Base-by-base conservation (phyloP, 83 land plant species). In the Diphasiastrum complanatum region DNA sequence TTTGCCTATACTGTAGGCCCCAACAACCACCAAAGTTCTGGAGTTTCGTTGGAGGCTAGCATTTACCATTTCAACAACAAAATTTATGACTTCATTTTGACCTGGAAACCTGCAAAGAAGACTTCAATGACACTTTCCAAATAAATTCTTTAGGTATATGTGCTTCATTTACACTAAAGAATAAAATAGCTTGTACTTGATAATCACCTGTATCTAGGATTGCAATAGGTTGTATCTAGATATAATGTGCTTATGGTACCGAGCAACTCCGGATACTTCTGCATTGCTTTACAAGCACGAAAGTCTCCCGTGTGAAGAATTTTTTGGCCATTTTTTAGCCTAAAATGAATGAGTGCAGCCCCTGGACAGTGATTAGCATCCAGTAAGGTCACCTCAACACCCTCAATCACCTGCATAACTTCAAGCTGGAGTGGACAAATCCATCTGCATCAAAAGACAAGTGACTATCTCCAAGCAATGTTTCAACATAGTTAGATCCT, bases 321-420 rank as follows among this genome's bases (percentile, higher is more conserved):
- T 23, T 60, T 29, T 40, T 70, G 57, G 8, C 83, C 83, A 69
- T 75, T 64, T 2, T 40, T 43, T 1, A 79, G 70, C 20, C 54
- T 67, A 40, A 85, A 79, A 43, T 71, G 70, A 35, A 85, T 79
- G 19, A 85, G 45, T 46, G 86, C 77, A 59, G 90, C 83, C 12
- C 90, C 90, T 5, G 86, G 83, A 48, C 86, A 85, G 58, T 85
- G 86, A 68, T 85, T 85, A 23, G 86, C 90, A 41, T 85, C 86
- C 51, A 82, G 62, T 54, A 85, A 51, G 29, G 56, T 72, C 63
- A 85, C 83, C 47, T 73, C 65, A 36, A 75, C 72, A 30, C 80
- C 85, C 26, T 81, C 78, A 60, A 84, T 75, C 22, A 73, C 48
- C 30, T 72, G 55, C 23, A 67, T 56, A 4, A 16, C 62, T 27